Percentiles rank a stretch among this genome's conserved stretches.
Evolutionary conservation across 306 rosid species (phyloP).

Genomic region (Hippophae rhamnoides): DNA sequence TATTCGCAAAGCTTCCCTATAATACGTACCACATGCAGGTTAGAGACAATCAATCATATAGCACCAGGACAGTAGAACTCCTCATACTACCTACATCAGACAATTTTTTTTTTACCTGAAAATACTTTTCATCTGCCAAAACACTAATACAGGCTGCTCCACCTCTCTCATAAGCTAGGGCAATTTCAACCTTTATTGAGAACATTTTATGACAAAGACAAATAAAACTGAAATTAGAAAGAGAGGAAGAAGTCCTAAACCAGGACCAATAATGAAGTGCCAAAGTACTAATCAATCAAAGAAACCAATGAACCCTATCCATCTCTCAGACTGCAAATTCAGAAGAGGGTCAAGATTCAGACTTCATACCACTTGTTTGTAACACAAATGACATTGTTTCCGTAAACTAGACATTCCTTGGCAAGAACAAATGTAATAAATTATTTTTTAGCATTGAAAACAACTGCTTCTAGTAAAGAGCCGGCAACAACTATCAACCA

Average conservation of each 20-base stretch:
- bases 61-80: slow-evolving; percentile 3
- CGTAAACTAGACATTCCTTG: background rate
- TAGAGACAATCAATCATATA: slow-evolving; percentile 11
- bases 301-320: background rate
- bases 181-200: slow-evolving; percentile 64
- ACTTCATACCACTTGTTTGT: background rate
- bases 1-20: slow-evolving; percentile 92
- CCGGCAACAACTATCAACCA: too few relatives aligned
- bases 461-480: too few relatives aligned
- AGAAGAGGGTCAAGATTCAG: slow-evolving; percentile 4
- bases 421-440: background rate
- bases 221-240: background rate
- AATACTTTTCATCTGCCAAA: slow-evolving; percentile 78
- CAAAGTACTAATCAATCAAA: slow-evolving; percentile 10
- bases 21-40: slow-evolving; percentile 18
- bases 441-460: too few relatives aligned
- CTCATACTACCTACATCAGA: background rate
- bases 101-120: slow-evolving; percentile 51
- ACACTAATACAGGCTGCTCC: slow-evolving; percentile 99
- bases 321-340: background rate
- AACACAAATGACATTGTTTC: background rate
- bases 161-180: slow-evolving; percentile 82
- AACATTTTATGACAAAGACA: slow-evolving; percentile 10
- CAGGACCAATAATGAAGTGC: background rate
- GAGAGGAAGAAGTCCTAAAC: slow-evolving; percentile 3